Evolutionary conservation across 768 basidiomycete genomes (phyloP).

Genomic region (Xerocomellus amylosporus): DNA sequence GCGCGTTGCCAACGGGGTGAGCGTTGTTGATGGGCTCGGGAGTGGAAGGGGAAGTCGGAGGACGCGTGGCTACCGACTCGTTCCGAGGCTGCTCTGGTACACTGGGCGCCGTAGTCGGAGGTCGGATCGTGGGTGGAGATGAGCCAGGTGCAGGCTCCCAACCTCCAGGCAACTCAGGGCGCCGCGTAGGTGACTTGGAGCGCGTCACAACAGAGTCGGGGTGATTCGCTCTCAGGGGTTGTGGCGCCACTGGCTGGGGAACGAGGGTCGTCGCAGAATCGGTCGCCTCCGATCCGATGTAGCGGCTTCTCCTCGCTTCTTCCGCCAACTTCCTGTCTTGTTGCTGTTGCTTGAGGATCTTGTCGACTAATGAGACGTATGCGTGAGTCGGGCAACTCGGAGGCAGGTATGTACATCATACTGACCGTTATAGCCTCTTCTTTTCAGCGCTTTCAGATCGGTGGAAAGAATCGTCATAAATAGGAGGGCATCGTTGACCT

Average conservation of each 20-base stretch:
- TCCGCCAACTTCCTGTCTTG: constrained; percentile 60
- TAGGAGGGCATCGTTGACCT: constrained; percentile 83
- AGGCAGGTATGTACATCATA: neutral
- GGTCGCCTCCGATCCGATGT: constrained; percentile 19
- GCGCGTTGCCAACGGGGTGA: constrained; percentile 11
- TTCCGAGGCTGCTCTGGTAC: constrained; percentile 5
- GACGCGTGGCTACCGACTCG: neutral
- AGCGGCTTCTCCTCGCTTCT: constrained; percentile 34
- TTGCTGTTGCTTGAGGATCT: constrained; percentile 83
- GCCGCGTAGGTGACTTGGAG: constrained; percentile 21
- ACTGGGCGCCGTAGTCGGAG: neutral
- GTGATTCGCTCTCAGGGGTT: constrained; percentile 4
- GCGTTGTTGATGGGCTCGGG: constrained; percentile 6
- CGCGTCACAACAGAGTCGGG: constrained; percentile 6
- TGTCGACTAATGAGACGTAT: constrained; percentile 58
- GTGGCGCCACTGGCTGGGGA: constrained; percentile 16
- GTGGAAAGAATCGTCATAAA: constrained; percentile 95
- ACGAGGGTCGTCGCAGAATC: constrained; percentile 1
- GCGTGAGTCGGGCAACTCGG: constrained; percentile 10
- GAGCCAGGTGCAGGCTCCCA: constrained; percentile 20
- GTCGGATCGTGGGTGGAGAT: constrained; percentile 5
- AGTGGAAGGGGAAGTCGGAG: neutral
- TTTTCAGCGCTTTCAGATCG: constrained; percentile 73
- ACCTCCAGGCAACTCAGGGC: constrained; percentile 20
- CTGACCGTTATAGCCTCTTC: constrained; percentile 83